A percentile compares a stretch with the other conserved stretches of the same genome.
Evolutionary conservation across 352 stramenopile species (phyloP).

Genomic region (Globisporangium sylvaticum): DNA sequence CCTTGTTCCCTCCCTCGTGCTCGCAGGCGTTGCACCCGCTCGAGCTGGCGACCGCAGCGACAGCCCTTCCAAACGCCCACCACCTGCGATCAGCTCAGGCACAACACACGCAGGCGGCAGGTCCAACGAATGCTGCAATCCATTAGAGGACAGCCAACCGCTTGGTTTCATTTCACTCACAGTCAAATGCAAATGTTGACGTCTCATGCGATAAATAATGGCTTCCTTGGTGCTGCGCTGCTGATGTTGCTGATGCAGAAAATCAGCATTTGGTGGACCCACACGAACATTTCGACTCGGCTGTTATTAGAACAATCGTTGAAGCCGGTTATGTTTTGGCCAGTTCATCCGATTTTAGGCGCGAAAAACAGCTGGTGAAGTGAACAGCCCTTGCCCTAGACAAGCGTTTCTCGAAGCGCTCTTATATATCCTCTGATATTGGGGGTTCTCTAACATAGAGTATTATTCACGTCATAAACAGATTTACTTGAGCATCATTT

Average conservation of each 20-base stretch:
- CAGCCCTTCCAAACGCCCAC: not conserved
- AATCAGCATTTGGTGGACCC: not conserved
- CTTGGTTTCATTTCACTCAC: not conserved
- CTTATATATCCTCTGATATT: not conserved
- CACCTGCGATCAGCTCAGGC: not conserved
- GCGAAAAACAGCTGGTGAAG: not conserved
- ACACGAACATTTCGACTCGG: not conserved
- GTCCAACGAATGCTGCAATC: not conserved
- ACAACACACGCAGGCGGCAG: not conserved
- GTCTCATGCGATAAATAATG: not conserved
- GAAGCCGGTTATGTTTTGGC: not conserved
- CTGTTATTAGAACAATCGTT: not conserved
- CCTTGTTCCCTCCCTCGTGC: not conserved
- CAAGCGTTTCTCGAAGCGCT: not conserved
- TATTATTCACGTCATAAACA: not conserved
- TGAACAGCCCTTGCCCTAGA: not conserved
- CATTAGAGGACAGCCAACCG: not conserved
- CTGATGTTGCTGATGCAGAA: not conserved
- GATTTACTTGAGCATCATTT: not conserved
- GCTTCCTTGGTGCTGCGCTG: not conserved
- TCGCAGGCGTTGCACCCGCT: not conserved
- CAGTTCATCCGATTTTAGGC: slow-evolving; percentile 1
- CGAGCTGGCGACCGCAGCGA: not conserved
- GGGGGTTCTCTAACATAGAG: not conserved
- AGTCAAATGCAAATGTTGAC: no score